phyloP scores from a whole-genome alignment of 163 green algal species.

The Scenedesmus sp. region DNA sequence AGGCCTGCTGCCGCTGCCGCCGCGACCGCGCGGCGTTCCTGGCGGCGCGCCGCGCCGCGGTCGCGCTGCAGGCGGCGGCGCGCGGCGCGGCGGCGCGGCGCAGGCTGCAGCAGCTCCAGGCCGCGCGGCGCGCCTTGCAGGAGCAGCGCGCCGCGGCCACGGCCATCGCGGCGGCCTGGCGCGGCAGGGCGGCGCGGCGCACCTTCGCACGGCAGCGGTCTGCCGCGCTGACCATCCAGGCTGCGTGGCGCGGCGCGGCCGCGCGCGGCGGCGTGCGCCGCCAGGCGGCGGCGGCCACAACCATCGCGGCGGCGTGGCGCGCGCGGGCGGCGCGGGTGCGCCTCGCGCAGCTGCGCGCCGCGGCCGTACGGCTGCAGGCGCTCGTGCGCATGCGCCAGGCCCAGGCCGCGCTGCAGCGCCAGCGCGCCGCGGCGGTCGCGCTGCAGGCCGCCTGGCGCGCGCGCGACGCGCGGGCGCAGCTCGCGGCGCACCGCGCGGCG shows the following conservation, averaged over 20 bases:
- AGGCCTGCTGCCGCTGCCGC: slow-evolving; percentile 35
- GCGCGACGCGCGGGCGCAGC: not conserved
- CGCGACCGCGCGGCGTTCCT: slow-evolving; percentile 12
- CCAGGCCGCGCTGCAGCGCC: not conserved
- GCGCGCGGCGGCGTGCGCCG: not conserved
- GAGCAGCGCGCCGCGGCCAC: slow-evolving; percentile 26
- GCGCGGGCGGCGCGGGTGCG: too few species aligned
- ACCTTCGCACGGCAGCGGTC: not conserved
- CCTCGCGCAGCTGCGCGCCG: too few species aligned
- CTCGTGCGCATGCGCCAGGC: slow-evolving; percentile 44
- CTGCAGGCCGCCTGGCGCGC: slow-evolving; percentile 54
- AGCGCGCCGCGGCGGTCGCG: slow-evolving; percentile 8
- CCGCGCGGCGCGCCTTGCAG: slow-evolving; percentile 17
- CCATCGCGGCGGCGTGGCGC: slow-evolving; percentile 24
- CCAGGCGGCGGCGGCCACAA: slow-evolving; percentile 1
- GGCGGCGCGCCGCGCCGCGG: not conserved
- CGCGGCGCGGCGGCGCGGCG: slow-evolving; percentile 1
- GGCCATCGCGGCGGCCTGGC: slow-evolving; percentile 45
- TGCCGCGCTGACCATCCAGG: slow-evolving; percentile 28
- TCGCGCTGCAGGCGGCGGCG: slow-evolving; percentile 21
- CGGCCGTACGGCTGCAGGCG: slow-evolving; percentile 13
- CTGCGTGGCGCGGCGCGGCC: slow-evolving; percentile 33
- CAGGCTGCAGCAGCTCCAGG: slow-evolving; percentile 28
- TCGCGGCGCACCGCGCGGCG: slow-evolving; percentile 17
- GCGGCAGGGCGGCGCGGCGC: slow-evolving; percentile 2